These are phyloP conservation scores for Forsythia viridissima DNA, from an alignment of 257 asterid species.

Conservation along the genomic window DNA sequence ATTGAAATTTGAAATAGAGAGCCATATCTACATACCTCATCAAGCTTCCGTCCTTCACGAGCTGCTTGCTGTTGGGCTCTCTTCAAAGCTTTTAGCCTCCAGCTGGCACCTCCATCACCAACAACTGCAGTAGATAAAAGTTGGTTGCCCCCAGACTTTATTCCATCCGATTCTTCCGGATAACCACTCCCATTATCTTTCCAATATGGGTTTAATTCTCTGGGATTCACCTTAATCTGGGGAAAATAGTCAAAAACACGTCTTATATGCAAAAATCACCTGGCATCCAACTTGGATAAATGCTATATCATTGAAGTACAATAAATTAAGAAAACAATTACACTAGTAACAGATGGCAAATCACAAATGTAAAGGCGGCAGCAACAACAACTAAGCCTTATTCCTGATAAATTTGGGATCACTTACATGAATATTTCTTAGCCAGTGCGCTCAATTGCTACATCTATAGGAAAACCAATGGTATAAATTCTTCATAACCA, in stretches of 20 bases:
- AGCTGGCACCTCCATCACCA: conserved; percentile 99
- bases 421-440: not conserved
- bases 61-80: conserved; percentile 94
- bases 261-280: conserved; percentile 6
- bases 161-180: conserved; percentile 67
- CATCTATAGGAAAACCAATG: not conserved
- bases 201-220: conserved; percentile 81
- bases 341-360: not conserved
- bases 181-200: conserved; percentile 73
- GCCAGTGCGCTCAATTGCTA: not conserved
- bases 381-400: not conserved
- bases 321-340: not conserved
- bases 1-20: conserved; percentile 11
- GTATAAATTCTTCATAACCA: not conserved
- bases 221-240: conserved; percentile 66
- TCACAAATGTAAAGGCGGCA: not conserved
- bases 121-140: conserved; percentile 60
- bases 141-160: conserved; percentile 34
- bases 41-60: conserved; percentile 80
- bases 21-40: conserved; percentile 52
- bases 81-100: conserved; percentile 95
- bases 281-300: conserved; percentile 8
- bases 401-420: not conserved
- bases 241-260: conserved; percentile 17
- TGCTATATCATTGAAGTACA: not conserved